Conservation (phyloP, 768 basidiomycete genomes). For the Botryobasidium botryosum region DNA sequence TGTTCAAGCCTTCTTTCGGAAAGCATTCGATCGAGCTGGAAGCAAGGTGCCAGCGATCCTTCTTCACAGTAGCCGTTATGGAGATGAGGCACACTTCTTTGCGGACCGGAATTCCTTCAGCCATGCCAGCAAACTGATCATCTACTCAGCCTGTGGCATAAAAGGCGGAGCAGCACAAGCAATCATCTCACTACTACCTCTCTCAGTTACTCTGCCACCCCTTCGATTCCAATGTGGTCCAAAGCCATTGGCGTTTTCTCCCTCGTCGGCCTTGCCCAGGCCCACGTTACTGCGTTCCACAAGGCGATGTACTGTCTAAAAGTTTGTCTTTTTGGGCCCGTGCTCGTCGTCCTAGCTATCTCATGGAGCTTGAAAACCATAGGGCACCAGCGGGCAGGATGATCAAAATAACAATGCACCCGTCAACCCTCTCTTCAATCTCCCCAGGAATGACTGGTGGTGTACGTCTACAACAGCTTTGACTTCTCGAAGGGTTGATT, state of each 20-base stretch:
- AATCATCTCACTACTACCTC: too few species aligned
- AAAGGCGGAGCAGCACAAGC: too few species aligned
- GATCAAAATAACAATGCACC: not conserved
- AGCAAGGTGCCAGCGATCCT: too few species aligned
- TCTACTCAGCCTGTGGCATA: too few species aligned
- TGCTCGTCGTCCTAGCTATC: not conserved
- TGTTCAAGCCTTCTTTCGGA: too few species aligned
- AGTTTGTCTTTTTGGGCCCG: not conserved
- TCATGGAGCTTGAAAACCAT: not conserved
- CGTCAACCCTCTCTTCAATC: not conserved
- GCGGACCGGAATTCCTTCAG: too few species aligned
- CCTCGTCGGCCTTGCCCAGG: not conserved
- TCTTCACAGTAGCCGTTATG: too few species aligned
- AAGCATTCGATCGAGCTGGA: too few species aligned
- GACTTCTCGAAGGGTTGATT: not conserved
- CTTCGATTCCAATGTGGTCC: too few species aligned
- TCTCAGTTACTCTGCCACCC: too few species aligned
- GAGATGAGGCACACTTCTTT: too few species aligned
- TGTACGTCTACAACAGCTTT: not conserved
- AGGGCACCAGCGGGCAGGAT: not conserved
- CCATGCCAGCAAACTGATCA: too few species aligned
- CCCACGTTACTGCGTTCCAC: not conserved
- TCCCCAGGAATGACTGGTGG: not conserved
- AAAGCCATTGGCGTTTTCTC: not conserved
- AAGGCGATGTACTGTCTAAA: constrained; percentile 1